Percentiles rank a stretch among this genome's conserved stretches.
Conservation (phyloP, 805 yeast species). For the Metschnikowia noctiluminum region DNA sequence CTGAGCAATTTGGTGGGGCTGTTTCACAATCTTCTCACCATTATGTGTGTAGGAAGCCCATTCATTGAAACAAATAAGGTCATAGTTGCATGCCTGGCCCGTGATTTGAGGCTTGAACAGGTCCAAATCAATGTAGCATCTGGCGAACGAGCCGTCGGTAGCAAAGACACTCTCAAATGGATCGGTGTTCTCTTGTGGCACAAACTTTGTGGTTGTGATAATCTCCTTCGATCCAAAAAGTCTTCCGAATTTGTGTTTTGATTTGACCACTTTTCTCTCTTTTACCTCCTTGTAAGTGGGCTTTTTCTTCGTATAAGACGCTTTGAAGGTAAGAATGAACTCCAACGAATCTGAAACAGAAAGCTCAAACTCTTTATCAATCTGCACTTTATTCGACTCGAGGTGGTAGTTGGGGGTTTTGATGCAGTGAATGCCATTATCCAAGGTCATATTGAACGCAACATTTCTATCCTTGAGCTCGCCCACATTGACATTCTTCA, state of each 20-base stretch:
- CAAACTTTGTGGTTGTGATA: slow-evolving; percentile 48
- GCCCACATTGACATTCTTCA: slow-evolving; percentile 46
- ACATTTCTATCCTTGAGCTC: slow-evolving; percentile 45
- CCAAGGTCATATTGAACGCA: slow-evolving; percentile 53
- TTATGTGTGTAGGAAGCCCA: slow-evolving; percentile 52
- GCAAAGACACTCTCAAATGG: slow-evolving; percentile 67
- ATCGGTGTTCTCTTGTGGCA: slow-evolving; percentile 53
- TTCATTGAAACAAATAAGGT: slow-evolving; percentile 70
- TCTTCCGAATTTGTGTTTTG: slow-evolving; percentile 44
- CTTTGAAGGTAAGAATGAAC: slow-evolving; percentile 69
- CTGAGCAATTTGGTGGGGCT: slow-evolving; percentile 62
- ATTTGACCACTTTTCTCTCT: slow-evolving; percentile 51
- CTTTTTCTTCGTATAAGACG: slow-evolving; percentile 50
- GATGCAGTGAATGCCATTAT: slow-evolving; percentile 79
- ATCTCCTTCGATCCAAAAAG: slow-evolving; percentile 47
- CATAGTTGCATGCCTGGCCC: slow-evolving; percentile 49
- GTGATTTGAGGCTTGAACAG: slow-evolving; percentile 54
- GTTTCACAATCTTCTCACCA: slow-evolving; percentile 27
- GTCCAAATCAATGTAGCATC: slow-evolving; percentile 64
- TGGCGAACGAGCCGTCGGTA: slow-evolving; percentile 84
- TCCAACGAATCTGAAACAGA: slow-evolving; percentile 55
- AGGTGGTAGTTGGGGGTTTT: slow-evolving; percentile 55
- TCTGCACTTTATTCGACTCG: slow-evolving; percentile 27
- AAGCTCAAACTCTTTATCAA: slow-evolving; percentile 78
- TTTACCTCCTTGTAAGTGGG: slow-evolving; percentile 56